phyloP scores from a whole-genome alignment of 2,329 filamentous ascomycete species.

The Neofusicoccum sp. region DNA sequence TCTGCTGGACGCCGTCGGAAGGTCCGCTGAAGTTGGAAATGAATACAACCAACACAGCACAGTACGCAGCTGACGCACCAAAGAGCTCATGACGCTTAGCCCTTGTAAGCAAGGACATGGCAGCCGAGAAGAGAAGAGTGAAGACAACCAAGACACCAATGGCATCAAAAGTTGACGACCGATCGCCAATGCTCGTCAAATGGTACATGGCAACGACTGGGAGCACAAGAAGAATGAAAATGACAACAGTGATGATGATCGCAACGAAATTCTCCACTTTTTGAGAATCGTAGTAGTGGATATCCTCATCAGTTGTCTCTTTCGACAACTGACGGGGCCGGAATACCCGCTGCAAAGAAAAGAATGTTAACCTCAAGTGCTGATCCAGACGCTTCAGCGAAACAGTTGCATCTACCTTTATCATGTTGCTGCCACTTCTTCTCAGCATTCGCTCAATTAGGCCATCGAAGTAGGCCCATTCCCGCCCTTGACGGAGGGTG shows the following conservation, averaged over 20 bases:
- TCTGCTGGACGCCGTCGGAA: background rate
- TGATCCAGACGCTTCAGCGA: background rate
- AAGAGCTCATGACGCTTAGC: conserved; percentile 42
- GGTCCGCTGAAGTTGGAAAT: conserved; percentile 39
- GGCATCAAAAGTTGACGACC: conserved; percentile 40
- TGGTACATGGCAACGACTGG: conserved; percentile 46
- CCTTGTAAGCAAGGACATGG: conserved; percentile 41
- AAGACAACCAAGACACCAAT: conserved; percentile 48
- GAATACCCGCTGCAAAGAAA: conserved; percentile 36
- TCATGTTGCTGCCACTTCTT: conserved; percentile 29
- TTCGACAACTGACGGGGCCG: conserved; percentile 41
- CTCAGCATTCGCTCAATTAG: conserved; percentile 39
- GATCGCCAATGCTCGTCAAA: conserved; percentile 33
- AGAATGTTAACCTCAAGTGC: background rate
- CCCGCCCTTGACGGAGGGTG: conserved; percentile 42
- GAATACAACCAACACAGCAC: conserved; percentile 44
- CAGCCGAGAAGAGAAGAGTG: conserved; percentile 35
- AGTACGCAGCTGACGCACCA: conserved; percentile 42
- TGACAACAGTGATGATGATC: conserved; percentile 46
- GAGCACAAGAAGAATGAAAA: conserved; percentile 45
- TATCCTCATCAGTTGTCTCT: conserved; percentile 38
- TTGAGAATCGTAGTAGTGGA: conserved; percentile 41
- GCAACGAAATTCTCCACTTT: conserved; percentile 46
- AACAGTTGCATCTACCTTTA: conserved; percentile 29
- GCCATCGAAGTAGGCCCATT: conserved; percentile 46